Evolutionary conservation across 139 green algal species (phyloP).

Genomic region (Chlamydomonas incerta): DNA sequence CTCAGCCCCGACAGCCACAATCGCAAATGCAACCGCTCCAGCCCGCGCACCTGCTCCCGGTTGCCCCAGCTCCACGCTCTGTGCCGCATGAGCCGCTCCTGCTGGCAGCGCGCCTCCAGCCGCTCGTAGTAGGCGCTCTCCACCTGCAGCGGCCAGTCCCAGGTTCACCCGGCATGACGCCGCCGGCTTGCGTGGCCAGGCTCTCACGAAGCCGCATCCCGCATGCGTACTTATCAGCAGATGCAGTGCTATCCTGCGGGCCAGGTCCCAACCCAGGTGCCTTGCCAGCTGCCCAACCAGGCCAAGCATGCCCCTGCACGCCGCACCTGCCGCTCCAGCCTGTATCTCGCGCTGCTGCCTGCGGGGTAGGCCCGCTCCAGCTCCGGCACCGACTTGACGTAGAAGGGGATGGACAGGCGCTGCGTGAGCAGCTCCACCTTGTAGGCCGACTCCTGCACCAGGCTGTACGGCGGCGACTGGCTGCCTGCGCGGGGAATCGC

Average conservation of each 20-base stretch:
- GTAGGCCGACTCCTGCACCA: constrained; percentile 36
- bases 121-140: constrained; percentile 43
- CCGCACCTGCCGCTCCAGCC: constrained; percentile 62
- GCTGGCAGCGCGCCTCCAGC: constrained; percentile 50
- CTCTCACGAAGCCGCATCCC: no score
- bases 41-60: constrained; percentile 20
- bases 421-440: constrained; percentile 38
- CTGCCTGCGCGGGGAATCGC: constrained; percentile 1
- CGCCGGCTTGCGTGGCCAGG: no score
- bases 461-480: constrained; percentile 44
- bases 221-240: no score
- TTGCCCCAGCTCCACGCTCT: constrained; percentile 52
- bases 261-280: no score
- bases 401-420: constrained; percentile 47
- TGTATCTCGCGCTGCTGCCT: constrained; percentile 8
- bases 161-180: no score
- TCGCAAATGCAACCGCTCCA: no score
- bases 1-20: no score
- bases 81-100: constrained; percentile 53
- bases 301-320: no score
- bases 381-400: constrained; percentile 42
- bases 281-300: no score
- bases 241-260: no score
- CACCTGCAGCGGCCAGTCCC: constrained; percentile 3
- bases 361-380: constrained; percentile 47